These are phyloP conservation scores for Metrosideros polymorpha DNA, from an alignment of 441 rosid genomes.

Conservation along the genomic window DNA sequence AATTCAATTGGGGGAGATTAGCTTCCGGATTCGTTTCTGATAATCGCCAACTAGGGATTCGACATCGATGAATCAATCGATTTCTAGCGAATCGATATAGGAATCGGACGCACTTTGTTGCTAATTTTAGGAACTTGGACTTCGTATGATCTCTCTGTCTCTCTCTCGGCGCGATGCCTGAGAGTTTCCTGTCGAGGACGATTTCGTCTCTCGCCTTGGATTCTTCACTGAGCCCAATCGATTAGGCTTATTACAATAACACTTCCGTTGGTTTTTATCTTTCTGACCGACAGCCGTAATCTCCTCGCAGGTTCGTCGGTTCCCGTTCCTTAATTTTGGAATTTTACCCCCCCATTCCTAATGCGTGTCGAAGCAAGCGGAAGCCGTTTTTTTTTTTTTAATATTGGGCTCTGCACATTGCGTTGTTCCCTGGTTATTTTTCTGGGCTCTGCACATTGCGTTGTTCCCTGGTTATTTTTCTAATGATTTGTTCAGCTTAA, in stretches of 20 bases:
- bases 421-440: background rate
- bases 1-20: background rate
- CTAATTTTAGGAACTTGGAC: background rate
- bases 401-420: background rate
- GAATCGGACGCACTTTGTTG: background rate
- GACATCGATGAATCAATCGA: background rate
- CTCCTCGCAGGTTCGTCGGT: conserved; percentile 3
- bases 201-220: background rate
- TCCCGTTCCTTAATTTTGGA: conserved; percentile 16
- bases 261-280: background rate
- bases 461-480: background rate
- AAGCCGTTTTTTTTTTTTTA: background rate
- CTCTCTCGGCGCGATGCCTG: background rate
- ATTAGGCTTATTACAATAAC: background rate
- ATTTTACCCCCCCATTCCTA: background rate
- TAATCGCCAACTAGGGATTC: background rate
- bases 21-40: background rate
- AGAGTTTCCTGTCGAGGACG: background rate
- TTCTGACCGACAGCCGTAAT: background rate
- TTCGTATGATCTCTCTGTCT: background rate
- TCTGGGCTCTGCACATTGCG: background rate
- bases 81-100: background rate
- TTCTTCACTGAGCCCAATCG: conserved; percentile 7
- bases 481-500: background rate
- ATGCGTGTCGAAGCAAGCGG: conserved; percentile 18